These are phyloP conservation scores for Dioscorea zingiberensis DNA, from an alignment of 106 monocot species.

Conservation along the genomic window DNA sequence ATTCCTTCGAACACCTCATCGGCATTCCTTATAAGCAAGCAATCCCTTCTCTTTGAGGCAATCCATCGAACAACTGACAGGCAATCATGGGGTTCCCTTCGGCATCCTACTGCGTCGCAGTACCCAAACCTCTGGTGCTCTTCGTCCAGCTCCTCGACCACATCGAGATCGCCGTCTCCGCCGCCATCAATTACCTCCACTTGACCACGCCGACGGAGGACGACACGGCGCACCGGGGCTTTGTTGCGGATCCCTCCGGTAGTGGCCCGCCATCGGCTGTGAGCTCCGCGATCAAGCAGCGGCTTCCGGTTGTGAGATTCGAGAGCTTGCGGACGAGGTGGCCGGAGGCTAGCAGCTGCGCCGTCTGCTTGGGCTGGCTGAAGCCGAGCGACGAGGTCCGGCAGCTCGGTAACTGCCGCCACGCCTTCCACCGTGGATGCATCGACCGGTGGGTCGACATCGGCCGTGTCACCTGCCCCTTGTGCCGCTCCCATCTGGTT, in stretches of 20 bases:
- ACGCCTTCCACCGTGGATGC: background rate
- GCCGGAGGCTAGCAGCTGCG: background rate
- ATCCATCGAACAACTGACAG: too few species aligned
- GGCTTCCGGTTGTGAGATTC: background rate
- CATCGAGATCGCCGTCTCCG: background rate
- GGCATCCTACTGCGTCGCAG: background rate
- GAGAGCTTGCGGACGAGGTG: background rate
- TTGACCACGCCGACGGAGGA: background rate
- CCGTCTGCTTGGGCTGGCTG: background rate
- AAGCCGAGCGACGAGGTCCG: background rate
- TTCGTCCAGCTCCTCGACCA: background rate
- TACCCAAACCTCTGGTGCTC: background rate
- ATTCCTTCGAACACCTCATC: too few species aligned
- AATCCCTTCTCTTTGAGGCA: too few species aligned
- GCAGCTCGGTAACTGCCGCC: conserved; percentile 1
- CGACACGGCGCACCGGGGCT: background rate
- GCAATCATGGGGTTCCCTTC: background rate
- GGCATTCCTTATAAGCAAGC: too few species aligned
- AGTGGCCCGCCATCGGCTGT: background rate
- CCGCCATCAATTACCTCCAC: background rate
- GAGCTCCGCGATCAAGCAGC: background rate
- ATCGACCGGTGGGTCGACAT: background rate
- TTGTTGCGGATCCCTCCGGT: background rate
- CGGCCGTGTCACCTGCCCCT: background rate
- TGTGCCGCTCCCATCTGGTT: background rate